Evolutionary conservation across 345 rosid species (phyloP), one percentile per base, ranked within the genome.

Genomic region (Lagerstroemia speciosa): DNA sequence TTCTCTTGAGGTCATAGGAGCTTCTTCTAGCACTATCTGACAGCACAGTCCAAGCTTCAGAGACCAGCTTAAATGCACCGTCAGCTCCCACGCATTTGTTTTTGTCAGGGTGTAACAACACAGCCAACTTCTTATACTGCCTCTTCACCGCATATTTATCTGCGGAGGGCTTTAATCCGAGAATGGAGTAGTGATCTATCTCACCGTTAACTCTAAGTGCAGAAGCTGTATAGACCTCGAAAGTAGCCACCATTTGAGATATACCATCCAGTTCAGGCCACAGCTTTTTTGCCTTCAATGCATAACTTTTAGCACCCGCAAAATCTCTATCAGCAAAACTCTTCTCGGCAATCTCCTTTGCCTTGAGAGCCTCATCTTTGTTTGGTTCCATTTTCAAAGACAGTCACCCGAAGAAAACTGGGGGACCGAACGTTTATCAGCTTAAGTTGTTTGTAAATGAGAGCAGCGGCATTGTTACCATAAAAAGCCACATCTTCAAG

Each of bases 1-100:
- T 79, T 75, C 85, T 81, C 76, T 81, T 81, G 38, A 52, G 67
- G 81, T 94, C 85, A 69, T 82, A 84, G 46, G 93, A 79, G 71
- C 82, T 85, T 80, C 89, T 89, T 79, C 85, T 83, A 61, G 79
- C 74, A 73, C 77, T 84, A 72, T 88, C 92, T 0, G 96, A 89
- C 80, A 94, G 78, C 66, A 85, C 73, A 52, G 79, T 83, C 99
- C 97, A 94, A 0, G 97, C 99, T 79, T 94, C 97, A 26, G 96
- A 91, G 68, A 91, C 85, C 77, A 94, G 87, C 76, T 89, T 91
- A 77, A 94, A 94, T 0, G 99, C 99, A 64, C 99, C 97, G 80
- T 89, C 95, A 72, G 99, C 97, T 68, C 99, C 99, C 43, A 91
- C 80, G 33, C 89, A 81, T 79, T 89, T 91, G 86, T 88, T 94